Conservation (phyloP, 768 basidiomycete species). For the Tricholoma terreum region DNA sequence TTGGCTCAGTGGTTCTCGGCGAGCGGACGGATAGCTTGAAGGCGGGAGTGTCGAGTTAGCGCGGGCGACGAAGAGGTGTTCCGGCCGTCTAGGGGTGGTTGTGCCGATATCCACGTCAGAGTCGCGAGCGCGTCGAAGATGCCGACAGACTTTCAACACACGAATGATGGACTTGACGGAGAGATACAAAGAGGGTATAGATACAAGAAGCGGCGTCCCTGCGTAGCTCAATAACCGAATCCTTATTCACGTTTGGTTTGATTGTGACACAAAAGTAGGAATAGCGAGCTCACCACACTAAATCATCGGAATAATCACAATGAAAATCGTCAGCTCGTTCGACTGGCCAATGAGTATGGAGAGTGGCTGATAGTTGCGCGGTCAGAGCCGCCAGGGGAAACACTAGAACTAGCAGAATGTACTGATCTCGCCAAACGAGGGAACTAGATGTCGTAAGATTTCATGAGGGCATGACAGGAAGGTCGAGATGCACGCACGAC, state of each 20-base stretch:
- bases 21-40: conserved; percentile 7
- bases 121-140: conserved; percentile 36
- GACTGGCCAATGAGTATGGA: conserved; percentile 40
- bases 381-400: conserved; percentile 48
- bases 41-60: conserved; percentile 11
- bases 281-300: conserved; percentile 47
- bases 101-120: conserved; percentile 20
- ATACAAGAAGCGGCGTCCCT: conserved; percentile 49
- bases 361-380: conserved; percentile 40
- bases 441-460: conserved; percentile 27
- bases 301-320: conserved; percentile 53
- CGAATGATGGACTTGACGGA: conserved; percentile 42
- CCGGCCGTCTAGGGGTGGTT: conserved; percentile 14
- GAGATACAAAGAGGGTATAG: conserved; percentile 50
- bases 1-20: conserved; percentile 22
- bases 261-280: background rate
- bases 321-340: conserved; percentile 49
- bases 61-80: conserved; percentile 8
- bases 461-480: background rate
- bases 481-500: conserved; percentile 22
- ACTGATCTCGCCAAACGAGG: conserved; percentile 48
- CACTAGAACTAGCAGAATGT: conserved; percentile 40
- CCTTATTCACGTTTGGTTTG: conserved; percentile 33
- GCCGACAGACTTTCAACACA: conserved; percentile 32
- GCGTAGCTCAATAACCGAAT: conserved; percentile 63